Evolutionary conservation across 2,329 filamentous ascomycete genomes (phyloP), one percentile per base, ranked within the genome.

Genomic region (Diplodia scrobiculata): DNA sequence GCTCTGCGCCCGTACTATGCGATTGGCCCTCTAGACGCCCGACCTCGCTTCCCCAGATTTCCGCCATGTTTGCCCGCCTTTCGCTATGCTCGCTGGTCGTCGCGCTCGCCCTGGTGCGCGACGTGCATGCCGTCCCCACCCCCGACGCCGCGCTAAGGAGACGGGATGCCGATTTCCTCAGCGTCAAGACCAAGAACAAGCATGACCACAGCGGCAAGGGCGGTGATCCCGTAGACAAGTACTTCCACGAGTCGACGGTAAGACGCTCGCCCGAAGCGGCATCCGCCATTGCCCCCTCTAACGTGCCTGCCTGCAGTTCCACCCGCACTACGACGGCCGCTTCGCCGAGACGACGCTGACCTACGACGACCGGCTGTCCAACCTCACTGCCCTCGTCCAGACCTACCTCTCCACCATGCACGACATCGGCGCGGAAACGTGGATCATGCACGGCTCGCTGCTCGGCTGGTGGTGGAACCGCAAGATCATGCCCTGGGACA

Each of bases 391-490:
- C 1, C 76, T 87, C 41, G 79, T 87, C 67, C 82, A 81, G 69
- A 83, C 84, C 1, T 87, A 87, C 70, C 77, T 86, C 2, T 75
- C 78, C 1, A 84, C 83, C 5, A 87, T 87, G 84, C 75, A 80
- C 50, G 79, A 82, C 60, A 80, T 87, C 36, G 82, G 84, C 14
- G 81, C 82, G 3, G 82, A 86, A 69, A 87, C 85, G 9, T 88
- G 85, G 85, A 82, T 88, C 66, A 87, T 87, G 83, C 86, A 88
- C 69, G 85, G 86, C 13, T 84, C 83, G 5, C 75, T 88, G 48
- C 76, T 87, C 17, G 84, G 84, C 41, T 87, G 86, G 85, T 87
- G 83, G 81, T 88, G 86, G 86, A 87, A 86, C 69, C 79, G 82
- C 63, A 81, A 82, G 71, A 82, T 86, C 70, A 81, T 88, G 75